Percentiles rank a stretch among this genome's conserved stretches.
These are phyloP conservation scores for Atkinsonella texensis DNA, from an alignment of 2,329 filamentous ascomycete species.

Conservation along the genomic window DNA sequence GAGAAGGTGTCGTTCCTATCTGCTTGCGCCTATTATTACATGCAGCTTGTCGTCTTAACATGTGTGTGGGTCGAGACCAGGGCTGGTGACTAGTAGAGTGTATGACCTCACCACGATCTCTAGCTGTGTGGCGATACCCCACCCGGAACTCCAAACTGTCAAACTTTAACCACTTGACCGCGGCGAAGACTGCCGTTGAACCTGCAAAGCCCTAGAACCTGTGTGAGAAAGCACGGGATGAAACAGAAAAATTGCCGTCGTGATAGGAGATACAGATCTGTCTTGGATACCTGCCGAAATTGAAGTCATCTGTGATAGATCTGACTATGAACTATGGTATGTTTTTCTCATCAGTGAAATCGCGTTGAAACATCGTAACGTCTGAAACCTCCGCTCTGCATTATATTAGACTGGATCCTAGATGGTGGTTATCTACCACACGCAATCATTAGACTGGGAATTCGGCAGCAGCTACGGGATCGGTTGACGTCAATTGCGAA, in stretches of 20 bases:
- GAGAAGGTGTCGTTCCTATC: too few species aligned
- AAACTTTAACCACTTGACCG: neutral
- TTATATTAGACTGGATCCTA: slow-evolving; percentile 39
- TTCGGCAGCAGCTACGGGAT: slow-evolving; percentile 52
- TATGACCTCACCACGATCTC: too few species aligned
- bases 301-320: neutral
- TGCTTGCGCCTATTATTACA: too few species aligned
- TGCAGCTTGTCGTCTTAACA: too few species aligned
- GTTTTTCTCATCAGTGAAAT: neutral
- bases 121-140: too few species aligned
- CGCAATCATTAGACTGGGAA: slow-evolving; percentile 49
- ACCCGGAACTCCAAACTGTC: neutral
- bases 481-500: slow-evolving; percentile 43
- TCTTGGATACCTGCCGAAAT: neutral
- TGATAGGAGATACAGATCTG: neutral
- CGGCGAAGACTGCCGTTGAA: neutral
- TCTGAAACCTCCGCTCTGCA: neutral
- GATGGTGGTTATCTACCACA: slow-evolving; percentile 56
- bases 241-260: neutral
- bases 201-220: neutral
- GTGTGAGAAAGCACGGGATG: neutral
- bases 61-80: too few species aligned
- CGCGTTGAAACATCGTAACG: neutral
- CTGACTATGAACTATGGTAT: slow-evolving; percentile 3
- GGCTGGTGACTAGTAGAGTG: too few species aligned